Evolutionary conservation across 1,139 yeast genomes (phyloP).

Genomic region (Protomyces pachydermus): DNA sequence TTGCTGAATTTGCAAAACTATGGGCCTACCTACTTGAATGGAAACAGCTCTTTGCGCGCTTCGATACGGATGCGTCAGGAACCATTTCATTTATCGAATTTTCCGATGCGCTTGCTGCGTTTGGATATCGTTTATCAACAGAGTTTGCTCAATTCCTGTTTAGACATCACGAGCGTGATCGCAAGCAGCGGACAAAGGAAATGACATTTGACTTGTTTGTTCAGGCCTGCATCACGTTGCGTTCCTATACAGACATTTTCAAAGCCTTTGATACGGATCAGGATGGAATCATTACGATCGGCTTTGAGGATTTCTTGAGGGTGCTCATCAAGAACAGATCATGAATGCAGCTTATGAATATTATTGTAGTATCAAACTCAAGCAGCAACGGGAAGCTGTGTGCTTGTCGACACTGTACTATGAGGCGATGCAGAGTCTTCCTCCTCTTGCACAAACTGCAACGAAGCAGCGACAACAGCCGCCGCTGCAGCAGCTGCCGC

Average conservation of each 20-base stretch:
- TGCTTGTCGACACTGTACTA: neutral
- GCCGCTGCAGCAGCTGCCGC: neutral
- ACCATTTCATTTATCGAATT: slow-evolving; percentile 67
- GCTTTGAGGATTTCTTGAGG: slow-evolving; percentile 21
- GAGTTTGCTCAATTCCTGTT: slow-evolving; percentile 55
- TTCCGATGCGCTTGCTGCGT: slow-evolving; percentile 60
- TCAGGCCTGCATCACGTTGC: slow-evolving; percentile 67
- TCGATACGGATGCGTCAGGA: slow-evolving; percentile 58
- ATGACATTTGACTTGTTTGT: slow-evolving; percentile 76
- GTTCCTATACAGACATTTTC: slow-evolving; percentile 71
- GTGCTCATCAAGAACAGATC: slow-evolving; percentile 15
- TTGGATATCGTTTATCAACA: slow-evolving; percentile 63
- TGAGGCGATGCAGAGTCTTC: neutral
- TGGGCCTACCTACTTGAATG: slow-evolving; percentile 70
- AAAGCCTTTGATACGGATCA: slow-evolving; percentile 58
- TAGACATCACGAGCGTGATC: slow-evolving; percentile 41
- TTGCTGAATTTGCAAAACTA: slow-evolving; percentile 39
- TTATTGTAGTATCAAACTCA: neutral
- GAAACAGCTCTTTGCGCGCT: slow-evolving; percentile 62
- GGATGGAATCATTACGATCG: slow-evolving; percentile 22
- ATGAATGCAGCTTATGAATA: neutral
- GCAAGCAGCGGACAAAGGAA: slow-evolving; percentile 46
- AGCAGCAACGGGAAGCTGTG: neutral
- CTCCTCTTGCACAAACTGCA: no score
- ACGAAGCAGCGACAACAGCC: neutral